phyloP scores from a whole-genome alignment of 2,329 filamentous ascomycete genomes.

The Colletotrichum siamense region DNA sequence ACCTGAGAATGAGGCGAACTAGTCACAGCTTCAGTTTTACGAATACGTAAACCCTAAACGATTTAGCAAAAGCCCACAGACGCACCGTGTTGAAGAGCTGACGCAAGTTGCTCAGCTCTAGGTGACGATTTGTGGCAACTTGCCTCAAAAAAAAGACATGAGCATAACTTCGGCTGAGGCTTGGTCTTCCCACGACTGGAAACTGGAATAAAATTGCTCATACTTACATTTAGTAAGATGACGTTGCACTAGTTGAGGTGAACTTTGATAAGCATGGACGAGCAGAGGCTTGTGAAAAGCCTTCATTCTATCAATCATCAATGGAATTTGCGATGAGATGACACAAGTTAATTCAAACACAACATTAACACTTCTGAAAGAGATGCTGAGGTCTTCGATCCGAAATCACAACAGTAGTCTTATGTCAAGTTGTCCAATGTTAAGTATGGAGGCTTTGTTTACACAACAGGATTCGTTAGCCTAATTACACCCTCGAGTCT shows the following conservation, averaged over 20 bases:
- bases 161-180: background rate
- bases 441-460: background rate
- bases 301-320: background rate
- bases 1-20: background rate
- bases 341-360: background rate
- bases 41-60: background rate
- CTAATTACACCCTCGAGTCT: background rate
- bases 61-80: background rate
- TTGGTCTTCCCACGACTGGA: fast-evolving
- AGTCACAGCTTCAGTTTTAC: background rate
- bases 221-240: background rate
- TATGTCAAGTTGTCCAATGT: background rate
- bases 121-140: background rate
- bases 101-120: background rate
- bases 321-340: background rate
- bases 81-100: background rate
- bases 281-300: background rate
- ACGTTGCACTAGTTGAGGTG: background rate
- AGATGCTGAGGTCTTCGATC: background rate
- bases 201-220: background rate
- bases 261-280: background rate
- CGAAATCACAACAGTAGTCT: background rate
- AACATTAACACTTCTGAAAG: background rate
- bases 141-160: background rate
- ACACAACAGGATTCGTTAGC: background rate